Evolutionary conservation across 2,329 filamentous ascomycete genomes (phyloP).

Genomic region (Exophiala spinifera): DNA sequence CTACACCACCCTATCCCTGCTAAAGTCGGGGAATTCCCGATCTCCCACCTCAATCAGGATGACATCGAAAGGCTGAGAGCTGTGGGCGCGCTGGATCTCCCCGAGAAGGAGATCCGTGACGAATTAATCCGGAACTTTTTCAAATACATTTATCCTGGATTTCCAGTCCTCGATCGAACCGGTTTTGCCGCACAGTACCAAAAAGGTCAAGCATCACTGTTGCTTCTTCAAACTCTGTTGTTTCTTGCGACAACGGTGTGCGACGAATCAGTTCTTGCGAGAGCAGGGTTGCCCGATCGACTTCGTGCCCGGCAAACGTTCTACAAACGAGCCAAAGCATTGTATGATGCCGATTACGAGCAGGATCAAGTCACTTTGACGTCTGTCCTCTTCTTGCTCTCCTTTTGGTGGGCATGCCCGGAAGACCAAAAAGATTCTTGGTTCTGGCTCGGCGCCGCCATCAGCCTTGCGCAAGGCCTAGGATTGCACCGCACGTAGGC

Average conservation of each 20-base stretch:
- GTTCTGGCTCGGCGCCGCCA: slow-evolving; percentile 31
- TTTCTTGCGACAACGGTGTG: slow-evolving; percentile 27
- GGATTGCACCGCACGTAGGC: slow-evolving; percentile 32
- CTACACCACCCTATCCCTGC: background rate
- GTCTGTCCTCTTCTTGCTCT: slow-evolving; percentile 22
- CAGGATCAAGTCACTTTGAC: slow-evolving; percentile 27
- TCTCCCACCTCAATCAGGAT: background rate
- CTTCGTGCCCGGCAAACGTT: slow-evolving; percentile 29
- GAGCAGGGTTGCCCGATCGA: slow-evolving; percentile 27
- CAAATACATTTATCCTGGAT: slow-evolving; percentile 18
- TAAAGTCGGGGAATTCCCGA: background rate
- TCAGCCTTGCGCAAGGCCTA: slow-evolving; percentile 29
- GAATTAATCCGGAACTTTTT: slow-evolving; percentile 30
- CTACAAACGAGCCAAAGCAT: slow-evolving; percentile 30
- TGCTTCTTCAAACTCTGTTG: slow-evolving; percentile 30
- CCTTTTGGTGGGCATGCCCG: slow-evolving; percentile 31
- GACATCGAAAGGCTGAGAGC: background rate
- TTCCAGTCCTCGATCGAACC: slow-evolving; percentile 28
- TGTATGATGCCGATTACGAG: slow-evolving; percentile 33
- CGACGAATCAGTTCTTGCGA: slow-evolving; percentile 23
- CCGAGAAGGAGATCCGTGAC: slow-evolving; percentile 14
- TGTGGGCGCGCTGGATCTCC: slow-evolving; percentile 26
- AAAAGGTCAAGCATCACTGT: slow-evolving; percentile 19
- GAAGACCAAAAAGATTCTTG: slow-evolving; percentile 32
- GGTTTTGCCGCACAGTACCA: slow-evolving; percentile 22